These are phyloP conservation scores for Bondarzewia mesenterica DNA, from an alignment of 1,284 basidiomycete genomes.

Conservation along the genomic window DNA sequence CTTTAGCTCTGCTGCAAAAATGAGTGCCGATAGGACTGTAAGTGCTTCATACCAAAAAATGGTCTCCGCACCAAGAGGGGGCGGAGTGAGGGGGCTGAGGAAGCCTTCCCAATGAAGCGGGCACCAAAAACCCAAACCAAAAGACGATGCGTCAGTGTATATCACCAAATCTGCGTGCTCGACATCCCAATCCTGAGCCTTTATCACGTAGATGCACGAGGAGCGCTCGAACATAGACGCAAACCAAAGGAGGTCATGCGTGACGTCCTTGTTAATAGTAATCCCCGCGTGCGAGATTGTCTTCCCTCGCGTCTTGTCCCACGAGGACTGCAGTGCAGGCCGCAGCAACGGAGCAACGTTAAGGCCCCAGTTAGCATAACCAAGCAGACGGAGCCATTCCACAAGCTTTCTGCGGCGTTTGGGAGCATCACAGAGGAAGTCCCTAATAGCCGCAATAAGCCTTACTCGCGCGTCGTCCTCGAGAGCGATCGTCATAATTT, in stretches of 20 bases:
- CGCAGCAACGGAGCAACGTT: slow-evolving; percentile 12
- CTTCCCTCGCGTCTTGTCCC: slow-evolving; percentile 22
- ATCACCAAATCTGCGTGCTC: slow-evolving; percentile 17
- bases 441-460: not conserved
- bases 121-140: slow-evolving; percentile 24
- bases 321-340: no score
- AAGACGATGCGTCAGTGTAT: slow-evolving; percentile 23
- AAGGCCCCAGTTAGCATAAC: slow-evolving; percentile 33
- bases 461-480: not conserved
- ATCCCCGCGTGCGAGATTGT: slow-evolving; percentile 9
- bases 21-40: no score
- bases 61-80: no score
- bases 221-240: slow-evolving; percentile 15
- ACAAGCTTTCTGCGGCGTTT: slow-evolving; percentile 12
- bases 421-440: slow-evolving; percentile 2
- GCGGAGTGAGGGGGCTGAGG: no score
- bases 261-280: slow-evolving; percentile 22
- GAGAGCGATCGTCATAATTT: not conserved
- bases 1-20: no score
- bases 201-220: slow-evolving; percentile 22
- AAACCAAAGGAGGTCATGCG: slow-evolving; percentile 25
- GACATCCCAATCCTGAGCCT: slow-evolving; percentile 18
- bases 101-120: slow-evolving; percentile 15
- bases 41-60: no score
- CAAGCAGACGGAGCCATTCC: slow-evolving; percentile 23